Evolutionary conservation across 495 filamentous ascomycete genomes (phyloP).

Genomic region (Darksidea phi): DNA sequence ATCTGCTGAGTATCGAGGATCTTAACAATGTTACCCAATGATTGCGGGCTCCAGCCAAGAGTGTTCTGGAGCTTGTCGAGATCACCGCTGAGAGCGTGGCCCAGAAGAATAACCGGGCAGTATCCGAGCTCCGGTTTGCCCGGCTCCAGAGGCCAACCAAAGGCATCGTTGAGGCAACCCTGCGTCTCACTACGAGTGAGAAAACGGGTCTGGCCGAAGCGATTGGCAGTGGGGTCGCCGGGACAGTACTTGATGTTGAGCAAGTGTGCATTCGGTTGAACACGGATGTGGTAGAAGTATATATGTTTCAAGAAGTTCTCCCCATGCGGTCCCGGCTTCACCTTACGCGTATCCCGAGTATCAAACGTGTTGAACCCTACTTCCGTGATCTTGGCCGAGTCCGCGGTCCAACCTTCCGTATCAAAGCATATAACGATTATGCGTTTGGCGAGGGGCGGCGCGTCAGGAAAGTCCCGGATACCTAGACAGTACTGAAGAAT

Average conservation of each 20-base stretch:
- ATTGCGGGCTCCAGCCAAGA: neutral
- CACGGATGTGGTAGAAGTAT: conserved; percentile 19
- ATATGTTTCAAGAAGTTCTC: conserved; percentile 12
- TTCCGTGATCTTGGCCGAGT: conserved; percentile 2
- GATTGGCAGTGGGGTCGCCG: conserved; percentile 3
- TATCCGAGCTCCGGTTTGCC: conserved; percentile 7
- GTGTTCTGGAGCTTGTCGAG: neutral
- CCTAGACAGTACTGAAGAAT: conserved; percentile 12
- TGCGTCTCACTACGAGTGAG: neutral
- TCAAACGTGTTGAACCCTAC: conserved; percentile 9
- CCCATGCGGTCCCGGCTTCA: neutral
- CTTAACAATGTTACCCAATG: conserved; percentile 4
- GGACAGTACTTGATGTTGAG: conserved; percentile 2
- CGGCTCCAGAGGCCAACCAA: conserved; percentile 3
- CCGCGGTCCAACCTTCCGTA: neutral
- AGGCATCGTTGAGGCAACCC: neutral
- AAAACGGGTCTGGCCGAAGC: conserved; percentile 11
- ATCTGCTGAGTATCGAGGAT: conserved; percentile 16
- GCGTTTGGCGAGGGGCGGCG: neutral
- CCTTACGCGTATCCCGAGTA: neutral
- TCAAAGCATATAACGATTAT: conserved; percentile 11
- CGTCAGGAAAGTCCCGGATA: conserved; percentile 1
- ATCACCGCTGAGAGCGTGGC: conserved; percentile 12
- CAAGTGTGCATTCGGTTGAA: conserved; percentile 7
- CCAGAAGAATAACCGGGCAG: conserved; percentile 17